Conservation (phyloP, 1,139 yeast species). For the Pneumocystis sp. region DNA sequence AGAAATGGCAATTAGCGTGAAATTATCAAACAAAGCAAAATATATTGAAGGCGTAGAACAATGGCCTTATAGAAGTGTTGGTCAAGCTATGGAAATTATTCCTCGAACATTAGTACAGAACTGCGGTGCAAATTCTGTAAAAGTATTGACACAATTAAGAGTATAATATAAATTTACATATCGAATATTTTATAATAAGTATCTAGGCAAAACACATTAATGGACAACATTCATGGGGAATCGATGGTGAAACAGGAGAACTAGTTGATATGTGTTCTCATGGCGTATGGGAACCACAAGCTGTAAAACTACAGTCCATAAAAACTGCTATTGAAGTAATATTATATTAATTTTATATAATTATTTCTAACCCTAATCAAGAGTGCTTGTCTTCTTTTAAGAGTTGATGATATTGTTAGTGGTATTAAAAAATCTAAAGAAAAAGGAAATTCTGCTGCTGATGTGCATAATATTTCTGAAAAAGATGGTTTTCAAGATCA, state of each 20-base stretch:
- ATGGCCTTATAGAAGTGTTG: conserved; percentile 98
- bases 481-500: background rate
- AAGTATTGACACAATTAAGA: conserved; percentile 42
- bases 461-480: conserved; percentile 15
- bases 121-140: conserved; percentile 93
- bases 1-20: conserved; percentile 94
- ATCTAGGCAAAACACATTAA: conserved; percentile 93
- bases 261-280: conserved; percentile 88
- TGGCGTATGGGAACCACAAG: conserved; percentile 99
- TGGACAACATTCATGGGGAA: conserved; percentile 73
- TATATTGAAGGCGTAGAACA: conserved; percentile 88
- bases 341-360: background rate
- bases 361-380: conserved; percentile 19
- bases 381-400: conserved; percentile 81
- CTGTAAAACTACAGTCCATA: conserved; percentile 86
- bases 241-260: conserved; percentile 89
- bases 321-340: conserved; percentile 67
- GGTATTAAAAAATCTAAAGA: conserved; percentile 53
- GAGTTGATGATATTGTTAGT: conserved; percentile 95
- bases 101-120: conserved; percentile 95
- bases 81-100: conserved; percentile 95
- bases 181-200: conserved; percentile 25
- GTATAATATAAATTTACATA: background rate
- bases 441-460: conserved; percentile 16
- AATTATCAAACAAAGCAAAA: conserved; percentile 79